Base-by-base conservation (phyloP, 306 rosid species). In the Boehmeria nivea region DNA sequence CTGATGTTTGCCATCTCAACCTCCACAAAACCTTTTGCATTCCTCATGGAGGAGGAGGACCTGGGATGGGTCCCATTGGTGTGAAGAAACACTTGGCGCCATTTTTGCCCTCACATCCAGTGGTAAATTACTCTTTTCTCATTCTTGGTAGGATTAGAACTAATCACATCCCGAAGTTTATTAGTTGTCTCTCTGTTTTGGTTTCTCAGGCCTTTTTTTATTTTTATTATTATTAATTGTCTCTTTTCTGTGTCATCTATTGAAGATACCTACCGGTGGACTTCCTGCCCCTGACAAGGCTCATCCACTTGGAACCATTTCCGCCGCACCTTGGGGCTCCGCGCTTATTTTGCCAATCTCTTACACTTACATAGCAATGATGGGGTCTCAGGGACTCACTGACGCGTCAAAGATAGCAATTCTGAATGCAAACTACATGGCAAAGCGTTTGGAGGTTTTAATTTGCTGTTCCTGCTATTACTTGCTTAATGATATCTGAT, bases 21-120 rank as follows among this genome's bases (percentile, higher is more conserved):
- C 99, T 93, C 40, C 99, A 93, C 8, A 93, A 93, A 80, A 93
- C 99, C 68, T 93, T 93, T 61, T 93, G 99, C 83, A 93, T 93
- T 51, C 99, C 99, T 15, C 99, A 93, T 52, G 99, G 99, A 75
- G 99, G 99, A 58, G 99, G 99, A 21, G 99, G 99, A 70, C 99
- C 99, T 64, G 99, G 99, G 46, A 93, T 93, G 99, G 99, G 99
- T 75, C 99, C 99, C 43, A 93, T 93, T 74, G 99, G 99, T 83
- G 99, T 93, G 64, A 93, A 93, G 90, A 76, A 88, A 56, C 99
- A 93, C 86, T 78, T 93, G 75, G 99, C 99, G 24, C 99, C 99
- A 48, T 93, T 77, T 70, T 81, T 93, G 76, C 99, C 99, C 24
- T 93, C 99, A 6, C 99, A 93, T 76, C 99, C 99, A 36, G 99